Base-by-base conservation (phyloP, 441 rosid species). In the Viola pubescens region DNA sequence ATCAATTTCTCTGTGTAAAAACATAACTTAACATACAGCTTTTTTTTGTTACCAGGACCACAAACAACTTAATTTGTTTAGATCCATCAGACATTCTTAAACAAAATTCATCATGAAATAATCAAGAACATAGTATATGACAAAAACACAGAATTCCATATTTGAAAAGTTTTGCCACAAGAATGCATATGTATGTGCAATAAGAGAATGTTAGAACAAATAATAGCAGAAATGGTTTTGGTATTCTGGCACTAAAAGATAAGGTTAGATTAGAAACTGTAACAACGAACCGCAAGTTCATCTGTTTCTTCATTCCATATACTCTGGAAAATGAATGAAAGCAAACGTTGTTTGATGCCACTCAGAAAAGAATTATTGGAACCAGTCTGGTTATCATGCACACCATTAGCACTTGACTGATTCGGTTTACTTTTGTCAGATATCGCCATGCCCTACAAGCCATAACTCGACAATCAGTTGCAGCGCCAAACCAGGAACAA, bases 291-390 rank as follows among this genome's bases (percentile, higher is more conserved):
- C 96, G 44, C 45, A 44, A 71, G 59, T 48, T 77, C 80, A 77
- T 94, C 88, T 7, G 77, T 67, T 75, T 90, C 94, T 68, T 88
- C 90, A 61, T 79, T 83, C 95, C 95, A 88, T 75, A 75, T 77
- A 78, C 82, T 87, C 70, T 75, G 79, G 63, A 86, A 94, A 72
- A 94, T 82, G 68, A 90, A 94, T 9, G 99, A 94, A 69, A 94
- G 96, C 71, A 90, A 69, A 3, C 97, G 87, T 60, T 90, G 97
- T 75, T 94, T 94, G 63, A 94, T 77, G 58, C 97, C 96, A 75
- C 81, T 81, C 64, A 94, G 78, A 75, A 88, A 83, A 58, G 75
- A 59, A 66, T 61, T 74, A 48, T 75, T 79, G 61, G 70, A 43
- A 78, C 57, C 70, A n/a, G 78, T 76, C 65, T 76, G 91, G 57